Evolutionary conservation across 2,329 filamentous ascomycete genomes (phyloP).

Genomic region (Pezicula neosporulosa): DNA sequence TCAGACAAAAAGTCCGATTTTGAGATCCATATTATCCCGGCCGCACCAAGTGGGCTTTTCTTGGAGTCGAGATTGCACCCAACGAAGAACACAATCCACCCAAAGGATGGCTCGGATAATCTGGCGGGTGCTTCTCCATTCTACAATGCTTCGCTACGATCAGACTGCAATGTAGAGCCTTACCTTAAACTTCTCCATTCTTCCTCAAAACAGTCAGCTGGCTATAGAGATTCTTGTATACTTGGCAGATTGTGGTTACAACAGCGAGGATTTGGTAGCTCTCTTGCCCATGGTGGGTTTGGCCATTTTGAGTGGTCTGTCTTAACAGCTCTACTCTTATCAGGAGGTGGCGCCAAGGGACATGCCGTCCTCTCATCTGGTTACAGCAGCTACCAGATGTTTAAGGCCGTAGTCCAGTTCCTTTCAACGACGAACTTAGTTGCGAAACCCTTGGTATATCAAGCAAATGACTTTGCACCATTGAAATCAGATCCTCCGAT

Average conservation of each 20-base stretch:
- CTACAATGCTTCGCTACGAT: conserved; percentile 83
- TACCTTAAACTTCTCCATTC: conserved; percentile 75
- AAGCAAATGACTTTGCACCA: conserved; percentile 38
- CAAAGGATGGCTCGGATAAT: conserved; percentile 42
- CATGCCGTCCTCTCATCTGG: conserved; percentile 71
- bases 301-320: conserved; percentile 88
- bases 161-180: conserved; percentile 67
- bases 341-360: conserved; percentile 71
- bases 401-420: conserved; percentile 92
- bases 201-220: conserved; percentile 51
- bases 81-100: conserved; percentile 65
- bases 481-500: conserved; percentile 55
- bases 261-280: conserved; percentile 75
- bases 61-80: conserved; percentile 67
- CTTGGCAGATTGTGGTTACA: conserved; percentile 86
- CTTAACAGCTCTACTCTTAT: conserved; percentile 76
- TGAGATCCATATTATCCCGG: conserved; percentile 74
- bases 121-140: conserved; percentile 63
- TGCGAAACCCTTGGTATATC: conserved; percentile 58
- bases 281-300: conserved; percentile 75
- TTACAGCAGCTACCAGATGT: conserved; percentile 87
- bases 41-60: conserved; percentile 67
- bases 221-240: conserved; percentile 78
- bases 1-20: conserved; percentile 8
- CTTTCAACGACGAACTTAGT: conserved; percentile 70